Base-by-base conservation (phyloP, 768 basidiomycete species). In the Trametes sanguinea region DNA sequence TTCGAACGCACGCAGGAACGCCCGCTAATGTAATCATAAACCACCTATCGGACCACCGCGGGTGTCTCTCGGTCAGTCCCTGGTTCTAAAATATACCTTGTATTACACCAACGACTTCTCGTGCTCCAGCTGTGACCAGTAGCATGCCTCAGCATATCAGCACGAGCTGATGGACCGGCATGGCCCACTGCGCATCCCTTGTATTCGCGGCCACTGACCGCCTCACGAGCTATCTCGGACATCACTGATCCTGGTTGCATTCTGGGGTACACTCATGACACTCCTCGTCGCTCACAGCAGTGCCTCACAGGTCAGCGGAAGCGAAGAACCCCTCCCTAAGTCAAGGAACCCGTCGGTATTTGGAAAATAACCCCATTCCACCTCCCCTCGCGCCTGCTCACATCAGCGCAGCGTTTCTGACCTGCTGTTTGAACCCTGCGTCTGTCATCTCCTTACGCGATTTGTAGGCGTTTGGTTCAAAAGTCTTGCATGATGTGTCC, bases 111-210 rank as follows among this genome's bases (percentile, higher is more conserved):
- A 42, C 29, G 40, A 2, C 29, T 32, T n/a, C 43, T 32, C 39
- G 27, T 30, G 39, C 57, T 43, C 6, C 39, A 58, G n/a, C 30
- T 33, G 16, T 30, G 33, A 40, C 13, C 42, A 7, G 22, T 45
- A 39, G 27, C 2, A 22, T 16, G 9, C 29, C 40, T 32, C 32
- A 29, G 48, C 42, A 55, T 27, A 63, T 63, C 62, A 63, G 62
- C 62, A 59, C 52, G 62, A 55, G 62, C 42, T 59, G 57, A 63
- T 63, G 57, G 22, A 33, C 45, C 50, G 44, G 14, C 40, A 30
- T 51, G 30, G 17, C 14, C 10, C 17, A 59, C 57, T 22, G 57
- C 57, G 50, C 50, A 51, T 32, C 33, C 43, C 10, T 35, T 42
- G 48, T 16, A 17, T 45, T 45, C 50, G 42, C 33, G 57, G 33